Conservation (phyloP, 140 eudicot species). For the Senecio squalidus region DNA sequence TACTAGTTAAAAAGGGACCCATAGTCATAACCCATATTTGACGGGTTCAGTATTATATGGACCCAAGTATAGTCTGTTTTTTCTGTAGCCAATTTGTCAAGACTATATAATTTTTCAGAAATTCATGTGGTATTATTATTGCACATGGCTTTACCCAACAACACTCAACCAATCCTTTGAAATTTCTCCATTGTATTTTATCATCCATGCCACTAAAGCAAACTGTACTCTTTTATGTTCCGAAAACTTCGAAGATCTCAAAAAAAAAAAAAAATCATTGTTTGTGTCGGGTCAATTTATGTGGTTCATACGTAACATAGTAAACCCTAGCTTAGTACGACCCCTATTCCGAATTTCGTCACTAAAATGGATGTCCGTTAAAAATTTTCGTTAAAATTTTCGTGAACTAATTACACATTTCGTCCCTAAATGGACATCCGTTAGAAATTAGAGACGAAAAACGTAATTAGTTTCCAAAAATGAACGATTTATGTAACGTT, state of each 20-base stretch:
- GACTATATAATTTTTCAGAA: conserved; percentile 12
- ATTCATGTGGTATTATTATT: conserved; percentile 41
- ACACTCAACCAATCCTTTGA: conserved; percentile 44
- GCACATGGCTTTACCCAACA: conserved; percentile 47
- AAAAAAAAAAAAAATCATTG: too few species aligned
- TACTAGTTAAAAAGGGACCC: conserved; percentile 16
- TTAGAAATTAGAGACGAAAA: too few species aligned
- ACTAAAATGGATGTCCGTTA: too few species aligned
- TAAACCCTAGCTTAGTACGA: too few species aligned
- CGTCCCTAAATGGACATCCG: too few species aligned
- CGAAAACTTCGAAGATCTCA: conserved; percentile 27
- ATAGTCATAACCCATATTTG: conserved; percentile 15
- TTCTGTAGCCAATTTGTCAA: conserved; percentile 34
- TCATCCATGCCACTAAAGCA: conserved; percentile 22
- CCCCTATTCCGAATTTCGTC: too few species aligned
- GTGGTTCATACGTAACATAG: not conserved
- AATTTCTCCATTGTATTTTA: conserved; percentile 21
- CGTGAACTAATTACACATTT: too few species aligned
- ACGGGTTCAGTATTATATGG: conserved; percentile 24
- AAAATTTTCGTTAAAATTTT: too few species aligned
- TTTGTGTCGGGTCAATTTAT: not conserved
- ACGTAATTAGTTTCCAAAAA: too few species aligned
- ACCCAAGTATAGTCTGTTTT: conserved; percentile 19
- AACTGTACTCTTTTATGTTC: conserved; percentile 14
- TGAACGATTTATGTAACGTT: too few species aligned